Conservation (phyloP, 805 yeast species). For the Jamesozyma gamospora region DNA sequence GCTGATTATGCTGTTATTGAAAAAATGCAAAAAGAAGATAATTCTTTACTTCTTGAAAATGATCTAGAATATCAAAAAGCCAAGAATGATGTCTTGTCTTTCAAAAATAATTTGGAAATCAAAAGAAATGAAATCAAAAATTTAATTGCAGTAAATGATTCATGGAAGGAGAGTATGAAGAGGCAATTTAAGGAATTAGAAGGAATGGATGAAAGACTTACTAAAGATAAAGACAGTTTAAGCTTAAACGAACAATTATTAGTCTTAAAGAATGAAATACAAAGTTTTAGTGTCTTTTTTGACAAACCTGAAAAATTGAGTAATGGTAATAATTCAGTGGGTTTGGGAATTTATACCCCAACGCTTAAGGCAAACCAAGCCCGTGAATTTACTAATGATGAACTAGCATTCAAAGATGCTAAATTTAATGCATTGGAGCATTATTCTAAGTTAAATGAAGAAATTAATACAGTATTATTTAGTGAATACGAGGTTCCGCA, state of each 20-base stretch:
- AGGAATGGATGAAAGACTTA: too few relatives aligned
- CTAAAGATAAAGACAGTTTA: background rate
- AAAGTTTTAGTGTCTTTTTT: background rate
- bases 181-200: background rate
- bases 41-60: background rate
- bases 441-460: background rate
- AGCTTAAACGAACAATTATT: background rate
- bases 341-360: conserved; percentile 1
- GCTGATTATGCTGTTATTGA: conserved; percentile 39
- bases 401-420: background rate
- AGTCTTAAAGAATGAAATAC: background rate
- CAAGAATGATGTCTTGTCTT: conserved; percentile 12
- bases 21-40: background rate
- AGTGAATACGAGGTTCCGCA: background rate
- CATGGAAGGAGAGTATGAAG: background rate
- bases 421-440: background rate
- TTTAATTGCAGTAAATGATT: background rate
- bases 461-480: background rate
- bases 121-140: conserved; percentile 1
- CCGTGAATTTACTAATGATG: background rate
- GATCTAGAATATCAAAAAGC: conserved; percentile 33
- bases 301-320: background rate
- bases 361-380: background rate
- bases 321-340: background rate
- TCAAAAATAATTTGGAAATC: conserved; percentile 1